Evolutionary conservation across 805 yeast species (phyloP).

Genomic region (Sungouiozyma ichnusensis): DNA sequence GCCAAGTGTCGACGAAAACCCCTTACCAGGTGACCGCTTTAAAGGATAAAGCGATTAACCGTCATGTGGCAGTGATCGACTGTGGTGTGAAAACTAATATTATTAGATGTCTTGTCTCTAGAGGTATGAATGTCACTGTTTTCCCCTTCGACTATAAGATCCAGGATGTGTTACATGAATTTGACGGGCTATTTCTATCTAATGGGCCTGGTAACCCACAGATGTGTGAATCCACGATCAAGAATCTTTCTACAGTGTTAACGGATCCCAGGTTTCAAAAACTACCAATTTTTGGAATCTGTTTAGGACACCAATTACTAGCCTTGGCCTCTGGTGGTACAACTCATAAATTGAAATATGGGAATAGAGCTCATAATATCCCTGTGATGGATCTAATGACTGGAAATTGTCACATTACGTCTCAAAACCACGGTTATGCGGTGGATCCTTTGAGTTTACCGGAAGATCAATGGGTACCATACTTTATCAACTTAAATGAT

Average conservation of each 20-base stretch:
- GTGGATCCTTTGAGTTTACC: conserved; percentile 76
- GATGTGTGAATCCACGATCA: conserved; percentile 71
- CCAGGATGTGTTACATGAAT: conserved; percentile 79
- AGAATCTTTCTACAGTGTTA: conserved; percentile 63
- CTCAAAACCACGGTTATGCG: conserved; percentile 98
- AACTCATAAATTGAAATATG: conserved; percentile 88
- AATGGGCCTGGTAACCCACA: conserved; percentile 99
- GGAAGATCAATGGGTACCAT: conserved; percentile 62
- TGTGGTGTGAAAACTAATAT: conserved; percentile 99
- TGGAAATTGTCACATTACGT: conserved; percentile 94
- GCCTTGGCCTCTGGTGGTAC: conserved; percentile 93
- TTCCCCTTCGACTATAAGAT: conserved; percentile 94
- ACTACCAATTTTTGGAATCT: conserved; percentile 93
- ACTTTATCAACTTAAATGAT: conserved; percentile 88
- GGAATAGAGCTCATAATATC: conserved; percentile 98
- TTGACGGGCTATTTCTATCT: conserved; percentile 89
- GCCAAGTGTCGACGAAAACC: conserved; percentile 87
- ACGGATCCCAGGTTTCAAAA: conserved; percentile 39
- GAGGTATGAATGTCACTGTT: conserved; percentile 95
- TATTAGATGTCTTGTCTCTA: conserved; percentile 79
- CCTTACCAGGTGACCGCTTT: conserved; percentile 81
- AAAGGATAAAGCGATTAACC: conserved; percentile 33
- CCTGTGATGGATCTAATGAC: conserved; percentile 86
- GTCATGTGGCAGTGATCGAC: conserved; percentile 84
- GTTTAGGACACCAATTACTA: conserved; percentile 93